phyloP scores from a whole-genome alignment of 176 grass and related monocot genomes.

The Triticum aestivum region IWGSC_CS_RefSeq_v2.1 NC_057802.1:54813150-54813649 shows the following conservation, averaged over 20 bases:
- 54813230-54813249: neutral
- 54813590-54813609: slow-evolving; percentile 33
- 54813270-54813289: neutral
- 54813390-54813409: neutral
- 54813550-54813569: slow-evolving; percentile 18
- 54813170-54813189: too few relatives aligned
- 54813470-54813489: neutral
- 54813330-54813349: slow-evolving; percentile 6
- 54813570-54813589: neutral
- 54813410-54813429: neutral
- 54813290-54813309: slow-evolving; percentile 10
- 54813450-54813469: slow-evolving; percentile 1
- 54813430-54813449: slow-evolving; percentile 13
- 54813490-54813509: slow-evolving; percentile 16
- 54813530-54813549: neutral
- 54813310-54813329: neutral
- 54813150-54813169: too few relatives aligned
- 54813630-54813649: neutral
- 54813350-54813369: slow-evolving; percentile 35
- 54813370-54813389: neutral
- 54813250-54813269: neutral
- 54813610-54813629: neutral
- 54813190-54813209: too few relatives aligned
- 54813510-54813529: slow-evolving; percentile 28
- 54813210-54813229: neutral